Percentiles rank a stretch among this genome's conserved stretches.
phyloP scores from a whole-genome alignment of 352 stramenopile genomes.

The Phytopythium mirpurense region DNA sequence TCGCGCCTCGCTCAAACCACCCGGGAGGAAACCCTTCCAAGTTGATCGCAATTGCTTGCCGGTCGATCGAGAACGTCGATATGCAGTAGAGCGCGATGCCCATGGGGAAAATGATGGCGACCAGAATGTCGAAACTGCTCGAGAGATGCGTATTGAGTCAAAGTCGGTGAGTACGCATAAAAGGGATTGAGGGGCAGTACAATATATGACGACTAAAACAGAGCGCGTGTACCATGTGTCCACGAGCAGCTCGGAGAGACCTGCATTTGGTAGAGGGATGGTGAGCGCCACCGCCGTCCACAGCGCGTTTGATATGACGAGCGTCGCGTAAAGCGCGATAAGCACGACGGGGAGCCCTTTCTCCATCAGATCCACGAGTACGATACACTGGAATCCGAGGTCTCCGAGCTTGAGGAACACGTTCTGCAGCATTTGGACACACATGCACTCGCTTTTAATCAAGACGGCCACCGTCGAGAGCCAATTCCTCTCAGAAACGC shows the following conservation, averaged over 20 bases:
- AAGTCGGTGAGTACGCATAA: too few species aligned
- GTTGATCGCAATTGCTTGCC: conserved; percentile 26
- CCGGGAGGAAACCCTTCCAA: conserved; percentile 18
- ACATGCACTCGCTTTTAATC: too few species aligned
- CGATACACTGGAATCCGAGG: conserved; percentile 5
- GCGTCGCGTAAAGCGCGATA: neutral
- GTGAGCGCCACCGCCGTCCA: neutral
- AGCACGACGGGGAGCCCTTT: conserved; percentile 7
- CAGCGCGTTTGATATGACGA: conserved; percentile 5
- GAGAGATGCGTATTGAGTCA: neutral
- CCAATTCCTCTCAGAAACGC: too few species aligned
- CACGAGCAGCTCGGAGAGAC: conserved; percentile 10
- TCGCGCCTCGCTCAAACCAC: conserved; percentile 23
- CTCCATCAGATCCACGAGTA: conserved; percentile 14
- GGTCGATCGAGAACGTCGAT: conserved; percentile 25
- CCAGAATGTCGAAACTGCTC: conserved; percentile 29
- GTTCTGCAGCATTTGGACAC: too few species aligned
- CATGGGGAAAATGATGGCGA: conserved; percentile 29
- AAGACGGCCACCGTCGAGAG: too few species aligned
- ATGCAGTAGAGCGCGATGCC: conserved; percentile 23
- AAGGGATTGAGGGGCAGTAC: too few species aligned
- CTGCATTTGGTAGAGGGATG: conserved; percentile 2
- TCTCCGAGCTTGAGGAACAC: conserved; percentile 4
- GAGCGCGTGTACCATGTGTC: conserved; percentile 20
- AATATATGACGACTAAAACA: too few species aligned